Evolutionary conservation across 768 basidiomycete species (phyloP), one percentile per base, ranked within the genome.

Genomic region (Tubosaeta sp.): DNA sequence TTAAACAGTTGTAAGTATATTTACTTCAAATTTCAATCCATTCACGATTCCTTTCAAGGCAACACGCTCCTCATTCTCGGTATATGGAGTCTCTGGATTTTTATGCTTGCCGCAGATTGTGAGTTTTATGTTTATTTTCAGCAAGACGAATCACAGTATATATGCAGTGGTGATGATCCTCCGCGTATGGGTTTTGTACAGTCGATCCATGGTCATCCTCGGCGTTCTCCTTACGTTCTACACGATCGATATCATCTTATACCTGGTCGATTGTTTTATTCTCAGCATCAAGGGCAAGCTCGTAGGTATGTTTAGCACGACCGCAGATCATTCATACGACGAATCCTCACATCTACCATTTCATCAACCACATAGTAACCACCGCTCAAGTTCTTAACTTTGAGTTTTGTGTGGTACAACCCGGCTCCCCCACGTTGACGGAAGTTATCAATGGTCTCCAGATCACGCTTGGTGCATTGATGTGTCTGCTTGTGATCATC

Each of bases 101-200:
- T 40, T 14, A 24, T 44, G 29, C 27, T 30, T 12, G 42, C 42
- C 18, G 27, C 18, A 19, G 42, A 30, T 19, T 44, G 42, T 43
- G 11, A 30, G 42, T 19, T 44, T 44, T 30, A 22, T 44, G 19
- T 44, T 21, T 14, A 30, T 31, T 21, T 12, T 19, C 30, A 12
- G 9, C 12, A 6, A 22, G 2, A n/a, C 22, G 6, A 30, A 22
- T 48, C 19, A n/a, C 14, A n/a, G 4, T 16, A 4, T n/a, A 40
- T 9, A 31, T 27, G 19, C 29, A 48, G 47, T 48, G 25, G 36
- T 21, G 21, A 48, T 48, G 47, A 48, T 40, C n/a, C 47, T 48
- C 21, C 38, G 47, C 10, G 38, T 48, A 14, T 48, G 47, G 47
- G 25, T 29, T 16, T 31, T 48, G 24, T 48, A 40, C 9, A 21